These are phyloP conservation scores for Pinus taeda DNA, from an alignment of 75 land plant species.

Conservation along the genomic window DNA sequence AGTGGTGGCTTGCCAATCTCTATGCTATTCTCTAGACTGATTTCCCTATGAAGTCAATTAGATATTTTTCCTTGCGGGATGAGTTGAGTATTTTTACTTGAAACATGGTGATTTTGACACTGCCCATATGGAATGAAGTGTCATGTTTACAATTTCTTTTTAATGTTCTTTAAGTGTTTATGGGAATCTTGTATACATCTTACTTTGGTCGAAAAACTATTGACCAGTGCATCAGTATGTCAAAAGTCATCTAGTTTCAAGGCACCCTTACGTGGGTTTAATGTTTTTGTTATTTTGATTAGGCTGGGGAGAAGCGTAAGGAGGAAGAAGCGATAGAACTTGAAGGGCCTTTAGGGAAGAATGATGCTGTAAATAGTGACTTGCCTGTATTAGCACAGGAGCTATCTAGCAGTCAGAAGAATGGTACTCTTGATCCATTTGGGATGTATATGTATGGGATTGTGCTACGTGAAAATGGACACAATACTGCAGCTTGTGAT, in stretches of 20 bases:
- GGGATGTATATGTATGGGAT: slow-evolving; percentile 90
- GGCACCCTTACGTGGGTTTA: neutral
- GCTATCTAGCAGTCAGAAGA: slow-evolving; percentile 44
- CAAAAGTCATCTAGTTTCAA: neutral
- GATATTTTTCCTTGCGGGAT: no score
- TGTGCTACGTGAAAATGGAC: slow-evolving; percentile 79
- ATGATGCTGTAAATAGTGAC: slow-evolving; percentile 73
- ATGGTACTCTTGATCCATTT: slow-evolving; percentile 78
- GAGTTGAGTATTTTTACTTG: no score
- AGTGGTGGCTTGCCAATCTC: no score
- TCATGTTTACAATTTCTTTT: neutral
- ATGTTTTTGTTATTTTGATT: slow-evolving; percentile 9
- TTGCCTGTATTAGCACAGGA: slow-evolving; percentile 75
- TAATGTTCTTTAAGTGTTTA: neutral
- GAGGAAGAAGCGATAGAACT: slow-evolving; percentile 94
- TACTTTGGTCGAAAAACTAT: neutral
- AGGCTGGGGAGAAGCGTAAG: slow-evolving; percentile 99
- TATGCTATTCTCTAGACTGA: no score
- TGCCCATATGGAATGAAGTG: neutral
- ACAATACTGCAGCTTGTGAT: slow-evolving; percentile 61
- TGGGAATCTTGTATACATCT: neutral
- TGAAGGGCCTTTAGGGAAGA: slow-evolving; percentile 83
- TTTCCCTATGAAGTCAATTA: no score
- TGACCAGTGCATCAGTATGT: neutral
- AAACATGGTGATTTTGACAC: neutral